Evolutionary conservation across 2,329 filamentous ascomycete genomes (phyloP), one percentile per base, ranked within the genome.

Genomic region (Fusarium drepaniforme): DNA sequence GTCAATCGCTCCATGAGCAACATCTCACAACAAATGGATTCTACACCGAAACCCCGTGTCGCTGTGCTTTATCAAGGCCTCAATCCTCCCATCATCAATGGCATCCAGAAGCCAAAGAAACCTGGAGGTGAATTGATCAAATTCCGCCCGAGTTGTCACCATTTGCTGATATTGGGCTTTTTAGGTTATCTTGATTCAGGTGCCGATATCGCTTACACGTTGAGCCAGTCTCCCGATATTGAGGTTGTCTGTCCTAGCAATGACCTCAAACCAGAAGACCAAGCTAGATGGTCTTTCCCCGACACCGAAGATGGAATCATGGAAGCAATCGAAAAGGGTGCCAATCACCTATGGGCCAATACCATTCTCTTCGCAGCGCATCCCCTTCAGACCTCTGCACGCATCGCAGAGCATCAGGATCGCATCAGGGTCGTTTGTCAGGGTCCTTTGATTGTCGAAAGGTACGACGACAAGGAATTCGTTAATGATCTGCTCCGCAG

Each of bases 311-410:
- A 71, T 25, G 72, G 75, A 2, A 70, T 72, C 12, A 8, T 77
- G 16, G 51, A 58, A 58, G 86, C 86, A 1, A 61, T 88, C 2
- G 62, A 81, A 4, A 77, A 77, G 42, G 85, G 85, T 0, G 84
- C 84, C 0, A 88, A 84, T 1, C 83, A 86, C 71, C 77, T 88
- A 4, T 88, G 86, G 86, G 85, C 86, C 2, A 89, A 89, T 71
- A 89, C 87, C 0, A 85, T 88, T 46, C 76, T 88, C 1, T 89
- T 88, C 72, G 81, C 82, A 0, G 81, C 82, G 0, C 87, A 89
- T 75, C 86, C 87, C 2, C 79, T 89, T 0, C 87, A 89, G 67
- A 81, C 70, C 0, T 87, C 86, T 0, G 21, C 74, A 2, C 70
- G 64, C 3, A 74, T 88, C 8, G 73, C 76, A 2, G 53, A 74